Percentiles rank a stretch among this genome's conserved stretches.
These are phyloP conservation scores for Plasmodium gaboni DNA, from an alignment of 169 alveolate genomes.

Conservation along the genomic window DNA sequence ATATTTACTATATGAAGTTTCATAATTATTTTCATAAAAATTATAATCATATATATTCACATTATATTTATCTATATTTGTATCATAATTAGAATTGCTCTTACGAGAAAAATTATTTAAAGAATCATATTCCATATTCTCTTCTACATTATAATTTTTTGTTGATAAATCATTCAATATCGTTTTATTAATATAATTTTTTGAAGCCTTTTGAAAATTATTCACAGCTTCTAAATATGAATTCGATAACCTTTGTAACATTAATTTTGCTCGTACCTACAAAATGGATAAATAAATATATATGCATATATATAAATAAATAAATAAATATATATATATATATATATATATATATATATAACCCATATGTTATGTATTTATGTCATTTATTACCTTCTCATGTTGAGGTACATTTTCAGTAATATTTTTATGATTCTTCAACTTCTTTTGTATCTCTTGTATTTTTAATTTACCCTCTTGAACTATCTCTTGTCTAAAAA, in stretches of 20 bases:
- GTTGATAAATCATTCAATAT: conserved; percentile 46
- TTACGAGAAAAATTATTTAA: conserved; percentile 64
- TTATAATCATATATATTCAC: conserved; percentile 74
- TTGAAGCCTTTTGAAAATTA: conserved; percentile 68
- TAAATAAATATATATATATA: not conserved
- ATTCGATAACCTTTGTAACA: conserved; percentile 56
- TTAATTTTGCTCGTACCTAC: conserved; percentile 46
- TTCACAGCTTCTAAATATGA: conserved; percentile 46
- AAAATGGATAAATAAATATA: not conserved
- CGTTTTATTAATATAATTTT: conserved; percentile 67
- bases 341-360: not conserved
- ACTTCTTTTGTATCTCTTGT: conserved; percentile 57
- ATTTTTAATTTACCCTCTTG: conserved; percentile 69
- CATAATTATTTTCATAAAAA: conserved; percentile 61
- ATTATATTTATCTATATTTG: conserved; percentile 52
- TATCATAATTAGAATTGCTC: conserved; percentile 44
- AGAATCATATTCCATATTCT: conserved; percentile 39
- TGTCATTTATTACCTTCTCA: conserved; percentile 35
- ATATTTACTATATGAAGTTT: conserved; percentile 14
- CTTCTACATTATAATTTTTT: conserved; percentile 8
- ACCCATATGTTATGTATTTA: no score
- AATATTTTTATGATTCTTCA: conserved; percentile 33
- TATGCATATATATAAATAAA: conserved; percentile 2
- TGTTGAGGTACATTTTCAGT: conserved; percentile 25
- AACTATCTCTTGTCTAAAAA: conserved; percentile 56